Percentiles rank a stretch among this genome's conserved stretches.
Conservation (phyloP, 306 rosid species). For the Bauhinia variegata region DNA sequence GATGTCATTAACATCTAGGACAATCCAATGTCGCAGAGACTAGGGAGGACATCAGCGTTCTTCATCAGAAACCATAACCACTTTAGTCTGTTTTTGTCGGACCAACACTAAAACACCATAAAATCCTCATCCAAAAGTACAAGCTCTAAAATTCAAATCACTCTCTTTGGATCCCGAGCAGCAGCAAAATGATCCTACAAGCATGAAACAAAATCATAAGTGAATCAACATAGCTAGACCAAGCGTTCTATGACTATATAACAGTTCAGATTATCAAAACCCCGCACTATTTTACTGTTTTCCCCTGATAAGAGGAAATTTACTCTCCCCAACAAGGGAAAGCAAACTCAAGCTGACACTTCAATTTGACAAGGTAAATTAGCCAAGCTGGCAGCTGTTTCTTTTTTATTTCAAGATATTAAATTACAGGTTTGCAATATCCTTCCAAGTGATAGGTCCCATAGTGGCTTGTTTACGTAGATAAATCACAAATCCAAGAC, state of each 20-base stretch:
- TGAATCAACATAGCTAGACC: conserved; percentile 24
- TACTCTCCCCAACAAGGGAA: not conserved
- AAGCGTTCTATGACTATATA: not conserved
- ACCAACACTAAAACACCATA: conserved; percentile 28
- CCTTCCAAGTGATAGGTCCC: not conserved
- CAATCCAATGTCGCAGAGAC: conserved; percentile 41
- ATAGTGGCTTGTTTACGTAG: not conserved
- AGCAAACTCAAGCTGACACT: not conserved
- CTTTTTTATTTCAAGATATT: conserved; percentile 1
- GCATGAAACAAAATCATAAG: conserved; percentile 37
- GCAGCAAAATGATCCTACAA: conserved; percentile 88
- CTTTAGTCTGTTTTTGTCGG: conserved; percentile 33
- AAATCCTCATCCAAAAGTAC: conserved; percentile 35
- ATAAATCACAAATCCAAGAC: conserved; percentile 13
- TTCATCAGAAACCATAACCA: conserved; percentile 27
- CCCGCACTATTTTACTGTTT: not conserved
- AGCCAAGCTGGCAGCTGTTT: conserved; percentile 6
- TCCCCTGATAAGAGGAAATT: not conserved
- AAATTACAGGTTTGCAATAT: conserved; percentile 16
- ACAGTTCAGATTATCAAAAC: conserved; percentile 1
- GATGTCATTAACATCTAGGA: conserved; percentile 29
- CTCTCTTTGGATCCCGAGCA: conserved; percentile 81
- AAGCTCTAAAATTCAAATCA: conserved; percentile 45
- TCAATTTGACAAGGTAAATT: conserved; percentile 17
- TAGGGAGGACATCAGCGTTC: conserved; percentile 30